Percentiles rank a stretch among this genome's conserved stretches.
Evolutionary conservation across 2,329 filamentous ascomycete genomes (phyloP).

Genomic region (Hypomyces perniciosus): DNA sequence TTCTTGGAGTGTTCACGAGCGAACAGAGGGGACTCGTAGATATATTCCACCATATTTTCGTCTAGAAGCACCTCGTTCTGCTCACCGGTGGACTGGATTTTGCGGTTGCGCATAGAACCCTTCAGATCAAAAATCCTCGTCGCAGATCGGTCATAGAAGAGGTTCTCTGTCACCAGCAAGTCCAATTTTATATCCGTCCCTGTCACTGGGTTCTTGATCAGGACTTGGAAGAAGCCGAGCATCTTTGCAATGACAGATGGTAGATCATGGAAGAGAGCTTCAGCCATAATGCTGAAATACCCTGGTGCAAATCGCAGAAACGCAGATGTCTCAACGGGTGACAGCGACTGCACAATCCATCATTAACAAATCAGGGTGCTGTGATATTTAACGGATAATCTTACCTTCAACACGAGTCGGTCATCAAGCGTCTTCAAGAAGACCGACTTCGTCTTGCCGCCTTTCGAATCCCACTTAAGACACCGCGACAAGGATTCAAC

Average conservation of each 20-base stretch:
- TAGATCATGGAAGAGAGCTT: slow-evolving; percentile 89
- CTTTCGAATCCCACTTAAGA: slow-evolving; percentile 96
- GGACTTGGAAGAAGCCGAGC: slow-evolving; percentile 95
- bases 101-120: slow-evolving; percentile 96
- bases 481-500: slow-evolving; percentile 93
- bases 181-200: slow-evolving; percentile 93
- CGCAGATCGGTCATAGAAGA: slow-evolving; percentile 91
- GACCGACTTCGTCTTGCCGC: slow-evolving; percentile 94
- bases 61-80: slow-evolving; percentile 94
- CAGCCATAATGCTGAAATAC: slow-evolving; percentile 96
- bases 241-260: slow-evolving; percentile 98
- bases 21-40: slow-evolving; percentile 94
- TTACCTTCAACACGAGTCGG: slow-evolving; percentile 75
- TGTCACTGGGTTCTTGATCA: slow-evolving; percentile 90
- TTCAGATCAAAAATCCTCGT: slow-evolving; percentile 94
- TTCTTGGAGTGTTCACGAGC: slow-evolving; percentile 95
- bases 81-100: slow-evolving; percentile 91
- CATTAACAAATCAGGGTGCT: slow-evolving; percentile 7
- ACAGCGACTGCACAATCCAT: slow-evolving; percentile 58
- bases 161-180: slow-evolving; percentile 90
- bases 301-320: slow-evolving; percentile 94
- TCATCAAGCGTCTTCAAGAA: slow-evolving; percentile 97
- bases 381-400: not conserved
- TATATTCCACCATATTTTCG: slow-evolving; percentile 98
- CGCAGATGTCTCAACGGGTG: slow-evolving; percentile 84